Evolutionary conservation across 2,329 filamentous ascomycete genomes (phyloP).

Genomic region (Cladosporium phlei): DNA sequence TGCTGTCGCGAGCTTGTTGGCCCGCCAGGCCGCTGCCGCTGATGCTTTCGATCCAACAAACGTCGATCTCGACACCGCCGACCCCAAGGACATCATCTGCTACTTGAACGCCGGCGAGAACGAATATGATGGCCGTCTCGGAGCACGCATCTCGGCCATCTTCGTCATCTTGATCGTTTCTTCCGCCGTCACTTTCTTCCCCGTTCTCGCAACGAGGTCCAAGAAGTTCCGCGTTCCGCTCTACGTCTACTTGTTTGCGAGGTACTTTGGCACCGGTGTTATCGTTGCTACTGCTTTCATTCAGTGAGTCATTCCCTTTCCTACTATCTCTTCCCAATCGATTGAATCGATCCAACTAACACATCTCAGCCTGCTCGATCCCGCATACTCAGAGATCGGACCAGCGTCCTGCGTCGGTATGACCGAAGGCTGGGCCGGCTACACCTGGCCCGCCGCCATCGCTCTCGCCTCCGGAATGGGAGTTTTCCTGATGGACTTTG

Average conservation of each 20-base stretch:
- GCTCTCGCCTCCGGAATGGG: constrained; percentile 45
- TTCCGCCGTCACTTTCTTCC: constrained; percentile 41
- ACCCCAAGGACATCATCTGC: constrained; percentile 43
- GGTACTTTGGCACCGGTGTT: constrained; percentile 46
- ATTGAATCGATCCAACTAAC: background rate
- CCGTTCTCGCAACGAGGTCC: constrained; percentile 41
- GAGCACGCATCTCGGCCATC: constrained; percentile 40
- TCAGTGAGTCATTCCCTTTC: constrained; percentile 31
- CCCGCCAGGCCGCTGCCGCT: background rate
- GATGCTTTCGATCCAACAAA: constrained; percentile 35
- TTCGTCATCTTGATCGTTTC: constrained; percentile 45
- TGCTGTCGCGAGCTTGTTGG: background rate
- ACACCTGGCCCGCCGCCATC: constrained; percentile 51
- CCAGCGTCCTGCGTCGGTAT: constrained; percentile 48
- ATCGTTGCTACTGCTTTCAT: constrained; percentile 46
- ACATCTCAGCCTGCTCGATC: constrained; percentile 32
- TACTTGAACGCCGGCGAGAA: constrained; percentile 45
- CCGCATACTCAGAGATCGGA: constrained; percentile 28
- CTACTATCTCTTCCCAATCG: background rate
- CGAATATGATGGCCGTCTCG: constrained; percentile 51
- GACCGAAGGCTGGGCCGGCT: constrained; percentile 49
- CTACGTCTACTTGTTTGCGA: constrained; percentile 44
- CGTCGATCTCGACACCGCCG: constrained; percentile 29
- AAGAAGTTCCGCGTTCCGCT: constrained; percentile 37
- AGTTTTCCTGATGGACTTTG: constrained; percentile 50